These are phyloP conservation scores for Geosmithia morbida DNA, from an alignment of 2,329 filamentous ascomycete species.

Conservation along the genomic window DNA sequence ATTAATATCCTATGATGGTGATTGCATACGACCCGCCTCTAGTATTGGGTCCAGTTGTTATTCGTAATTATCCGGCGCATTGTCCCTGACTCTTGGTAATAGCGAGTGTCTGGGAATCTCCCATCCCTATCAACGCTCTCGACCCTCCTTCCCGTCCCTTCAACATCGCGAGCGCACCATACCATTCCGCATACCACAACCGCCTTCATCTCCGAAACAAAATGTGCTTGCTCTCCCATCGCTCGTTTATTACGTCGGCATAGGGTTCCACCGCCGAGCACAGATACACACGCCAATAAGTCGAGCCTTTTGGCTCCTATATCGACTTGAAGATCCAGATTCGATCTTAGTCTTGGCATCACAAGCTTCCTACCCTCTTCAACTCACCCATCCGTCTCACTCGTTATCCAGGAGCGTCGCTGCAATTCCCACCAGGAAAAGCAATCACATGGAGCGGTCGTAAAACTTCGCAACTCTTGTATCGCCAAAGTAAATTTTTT, in stretches of 20 bases:
- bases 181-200: not conserved
- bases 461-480: not conserved
- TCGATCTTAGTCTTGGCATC: too few species aligned
- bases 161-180: not conserved
- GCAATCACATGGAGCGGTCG: not conserved
- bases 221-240: not conserved
- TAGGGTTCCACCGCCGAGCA: too few species aligned
- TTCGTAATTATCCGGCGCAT: not conserved
- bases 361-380: too few species aligned
- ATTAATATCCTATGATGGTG: not conserved
- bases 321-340: too few species aligned
- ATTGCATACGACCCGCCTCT: not conserved
- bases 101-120: not conserved
- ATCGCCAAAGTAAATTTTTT: not conserved
- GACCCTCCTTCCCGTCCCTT: not conserved
- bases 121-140: not conserved
- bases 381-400: too few species aligned
- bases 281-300: too few species aligned
- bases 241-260: not conserved
- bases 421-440: too few species aligned
- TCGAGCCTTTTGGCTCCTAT: too few species aligned
- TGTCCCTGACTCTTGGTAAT: not conserved
- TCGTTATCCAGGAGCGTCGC: too few species aligned
- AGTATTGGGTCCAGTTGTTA: not conserved
- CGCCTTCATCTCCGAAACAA: not conserved